These are phyloP conservation scores for Phytophthora melonis DNA, from an alignment of 352 stramenopile species.

Conservation along the genomic window DNA sequence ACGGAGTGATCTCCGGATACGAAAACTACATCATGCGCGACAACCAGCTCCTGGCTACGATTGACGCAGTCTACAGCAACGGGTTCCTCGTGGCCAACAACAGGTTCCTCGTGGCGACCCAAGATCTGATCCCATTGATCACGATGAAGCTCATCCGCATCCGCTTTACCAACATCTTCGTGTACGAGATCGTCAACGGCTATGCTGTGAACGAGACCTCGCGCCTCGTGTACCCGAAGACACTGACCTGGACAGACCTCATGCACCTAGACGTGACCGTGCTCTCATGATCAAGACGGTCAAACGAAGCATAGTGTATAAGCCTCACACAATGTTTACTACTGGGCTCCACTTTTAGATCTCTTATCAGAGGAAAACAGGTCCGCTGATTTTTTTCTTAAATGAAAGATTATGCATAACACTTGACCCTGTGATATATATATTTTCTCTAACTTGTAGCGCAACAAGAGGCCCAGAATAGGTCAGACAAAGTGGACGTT, in stretches of 20 bases:
- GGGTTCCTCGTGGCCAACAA: slow-evolving; percentile 53
- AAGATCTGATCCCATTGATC: slow-evolving; percentile 45
- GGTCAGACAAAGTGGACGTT: neutral
- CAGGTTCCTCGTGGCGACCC: slow-evolving; percentile 46
- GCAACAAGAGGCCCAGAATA: neutral
- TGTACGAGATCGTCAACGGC: slow-evolving; percentile 45
- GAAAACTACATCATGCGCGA: slow-evolving; percentile 44
- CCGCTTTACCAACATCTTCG: slow-evolving; percentile 52
- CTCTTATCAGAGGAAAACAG: too few species aligned
- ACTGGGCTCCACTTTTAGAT: too few species aligned
- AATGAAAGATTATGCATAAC: too few species aligned
- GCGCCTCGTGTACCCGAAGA: slow-evolving; percentile 41
- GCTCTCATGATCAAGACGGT: slow-evolving; percentile 17
- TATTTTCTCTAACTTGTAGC: too few species aligned
- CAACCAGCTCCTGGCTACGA: slow-evolving; percentile 41
- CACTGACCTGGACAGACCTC: slow-evolving; percentile 42
- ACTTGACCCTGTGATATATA: too few species aligned
- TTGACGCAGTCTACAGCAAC: slow-evolving; percentile 54
- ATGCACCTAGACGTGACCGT: slow-evolving; percentile 31
- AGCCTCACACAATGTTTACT: too few species aligned
- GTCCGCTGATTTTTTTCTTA: too few species aligned
- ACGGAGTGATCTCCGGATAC: slow-evolving; percentile 35
- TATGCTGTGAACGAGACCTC: slow-evolving; percentile 41
- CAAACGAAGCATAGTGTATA: too few species aligned
- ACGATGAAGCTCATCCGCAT: slow-evolving; percentile 51